Base-by-base conservation (phyloP, 2,329 filamentous ascomycete species). In the Fusarium sp. region DNA sequence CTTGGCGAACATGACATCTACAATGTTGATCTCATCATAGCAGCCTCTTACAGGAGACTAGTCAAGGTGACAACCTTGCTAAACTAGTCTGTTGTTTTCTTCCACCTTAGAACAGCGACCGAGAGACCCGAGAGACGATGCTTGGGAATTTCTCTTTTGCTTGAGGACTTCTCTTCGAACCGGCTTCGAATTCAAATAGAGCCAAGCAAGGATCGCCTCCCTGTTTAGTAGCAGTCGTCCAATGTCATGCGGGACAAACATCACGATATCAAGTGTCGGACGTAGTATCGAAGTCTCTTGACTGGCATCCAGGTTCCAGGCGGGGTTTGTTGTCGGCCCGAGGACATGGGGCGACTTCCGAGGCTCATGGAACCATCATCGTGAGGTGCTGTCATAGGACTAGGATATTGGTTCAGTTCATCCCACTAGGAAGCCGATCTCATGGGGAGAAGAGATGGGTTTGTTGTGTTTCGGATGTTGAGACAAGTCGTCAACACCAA, bases 1-100 rank as follows among this genome's bases (percentile, higher is more conserved):
- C 68, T 71, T 71, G 62, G 65, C 68, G 34, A 65, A 7, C 16
- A 60, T 18, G 56, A 29, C 57, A 49, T 69, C 59, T 20, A 53
- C 34, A 27, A 16, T 16, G 23, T 31, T 42, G 8, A 11, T 23
- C 20, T 33, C 4, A 14, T 23, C 38, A 42, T 31, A 6, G 38
- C 16, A 40, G 16, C 38, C 38, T 20, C 38, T 40, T 13, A 40
- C 38, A 40, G 38, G 16, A 40, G 38, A 40, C 38, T 18, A 20
- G 38, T 40, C 38, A 40, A 40, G 38, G 16, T 40, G 38, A 40
- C 38, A 20, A 40, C 38, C 38, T 20, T 10, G 6, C 38, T 20
- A 40, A 40, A 40, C 38, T 42, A 42, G 38, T 42, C 6, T 23
- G 11, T 13, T 42, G 18, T 7, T 42, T 42, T 42, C 38, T 23